phyloP scores from a whole-genome alignment of 495 filamentous ascomycete species.

The Neurospora sp. region DNA sequence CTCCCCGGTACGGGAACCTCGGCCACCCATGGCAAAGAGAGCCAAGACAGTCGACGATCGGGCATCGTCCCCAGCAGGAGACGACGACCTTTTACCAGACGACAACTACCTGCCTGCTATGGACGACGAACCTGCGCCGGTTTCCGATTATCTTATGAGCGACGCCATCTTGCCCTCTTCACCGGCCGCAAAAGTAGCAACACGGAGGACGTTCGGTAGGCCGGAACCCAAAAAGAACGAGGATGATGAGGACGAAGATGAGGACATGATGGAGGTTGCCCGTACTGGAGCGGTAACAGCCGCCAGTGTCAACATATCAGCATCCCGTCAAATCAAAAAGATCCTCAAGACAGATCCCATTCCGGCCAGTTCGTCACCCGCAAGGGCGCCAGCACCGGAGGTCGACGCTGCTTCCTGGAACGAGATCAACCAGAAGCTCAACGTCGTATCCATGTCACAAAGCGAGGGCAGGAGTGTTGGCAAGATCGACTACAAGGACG shows the following conservation, averaged over 20 bases:
- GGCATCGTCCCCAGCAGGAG: constrained; percentile 30
- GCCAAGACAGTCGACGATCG: constrained; percentile 38
- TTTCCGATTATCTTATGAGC: constrained; percentile 56
- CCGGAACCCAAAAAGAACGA: constrained; percentile 49
- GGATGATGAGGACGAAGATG: constrained; percentile 61
- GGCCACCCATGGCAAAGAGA: constrained; percentile 37
- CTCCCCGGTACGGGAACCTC: constrained; percentile 52
- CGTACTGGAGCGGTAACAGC: constrained; percentile 58
- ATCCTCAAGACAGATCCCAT: constrained; percentile 52
- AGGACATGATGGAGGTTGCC: constrained; percentile 76
- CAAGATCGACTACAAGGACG: constrained; percentile 70
- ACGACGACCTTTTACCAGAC: constrained; percentile 41
- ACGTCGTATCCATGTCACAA: constrained; percentile 60
- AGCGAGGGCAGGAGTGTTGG: constrained; percentile 54
- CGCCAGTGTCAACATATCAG: constrained; percentile 75
- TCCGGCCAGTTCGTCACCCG: constrained; percentile 68
- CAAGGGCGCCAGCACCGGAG: constrained; percentile 39
- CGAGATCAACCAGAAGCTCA: constrained; percentile 73
- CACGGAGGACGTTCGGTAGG: constrained; percentile 50
- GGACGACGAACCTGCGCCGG: constrained; percentile 43
- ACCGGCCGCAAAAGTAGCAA: constrained; percentile 67
- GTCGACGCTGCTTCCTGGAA: constrained; percentile 87
- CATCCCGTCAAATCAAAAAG: constrained; percentile 70
- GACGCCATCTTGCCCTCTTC: constrained; percentile 73
- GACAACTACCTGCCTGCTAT: constrained; percentile 36